Conservation (phyloP, 2,329 filamentous ascomycete genomes). For the Nemania serpens region DNA sequence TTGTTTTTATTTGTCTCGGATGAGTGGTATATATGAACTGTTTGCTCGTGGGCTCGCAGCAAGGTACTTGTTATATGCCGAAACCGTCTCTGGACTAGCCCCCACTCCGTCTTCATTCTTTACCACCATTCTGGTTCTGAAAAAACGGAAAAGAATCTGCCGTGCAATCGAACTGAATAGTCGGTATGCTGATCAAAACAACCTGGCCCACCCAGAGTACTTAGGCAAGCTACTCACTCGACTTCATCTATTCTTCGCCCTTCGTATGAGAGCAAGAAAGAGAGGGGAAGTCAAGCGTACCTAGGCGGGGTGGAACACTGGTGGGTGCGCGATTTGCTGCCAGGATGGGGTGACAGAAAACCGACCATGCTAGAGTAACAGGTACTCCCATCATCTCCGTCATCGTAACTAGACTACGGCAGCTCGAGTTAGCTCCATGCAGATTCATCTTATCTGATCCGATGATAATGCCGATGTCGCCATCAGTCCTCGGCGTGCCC, state of each 20-base stretch:
- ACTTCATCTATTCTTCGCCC: neutral
- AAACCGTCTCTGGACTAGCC: no score
- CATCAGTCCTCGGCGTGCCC: slow-evolving; percentile 27
- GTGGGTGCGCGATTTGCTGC: slow-evolving; percentile 26
- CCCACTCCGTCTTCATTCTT: no score
- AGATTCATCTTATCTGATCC: slow-evolving; percentile 59
- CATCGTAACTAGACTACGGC: slow-evolving; percentile 10
- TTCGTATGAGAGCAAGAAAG: neutral
- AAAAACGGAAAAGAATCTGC: no score
- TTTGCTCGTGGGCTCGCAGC: no score
- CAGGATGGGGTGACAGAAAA: slow-evolving; percentile 19
- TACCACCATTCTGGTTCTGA: no score
- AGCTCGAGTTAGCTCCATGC: slow-evolving; percentile 30
- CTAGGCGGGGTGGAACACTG: neutral
- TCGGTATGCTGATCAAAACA: no score
- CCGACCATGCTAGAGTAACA: slow-evolving; percentile 9
- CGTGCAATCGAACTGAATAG: no score
- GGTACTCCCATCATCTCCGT: neutral
- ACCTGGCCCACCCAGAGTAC: no score
- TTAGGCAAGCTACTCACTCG: no score
- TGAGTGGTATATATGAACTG: no score
- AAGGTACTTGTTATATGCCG: no score
- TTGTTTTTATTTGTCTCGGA: neutral
- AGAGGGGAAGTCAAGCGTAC: neutral
- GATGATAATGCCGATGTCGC: slow-evolving; percentile 56